Conservation (phyloP, 768 basidiomycete genomes). For the Tricholoma flavovirens region DNA sequence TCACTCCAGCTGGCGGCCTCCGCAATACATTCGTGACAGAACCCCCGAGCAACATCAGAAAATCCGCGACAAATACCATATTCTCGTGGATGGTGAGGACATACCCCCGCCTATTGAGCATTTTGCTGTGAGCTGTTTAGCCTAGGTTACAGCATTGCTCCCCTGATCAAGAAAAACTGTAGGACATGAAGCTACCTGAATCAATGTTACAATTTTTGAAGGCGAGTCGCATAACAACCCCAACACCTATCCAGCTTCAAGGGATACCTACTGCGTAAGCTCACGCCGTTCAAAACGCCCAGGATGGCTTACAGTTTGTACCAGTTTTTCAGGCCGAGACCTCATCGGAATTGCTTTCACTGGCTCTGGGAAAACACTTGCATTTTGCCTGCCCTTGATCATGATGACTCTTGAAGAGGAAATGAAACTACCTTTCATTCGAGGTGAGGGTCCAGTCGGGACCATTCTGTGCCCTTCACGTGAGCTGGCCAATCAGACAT, state of each 20-base stretch:
- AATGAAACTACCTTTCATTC: constrained; percentile 77
- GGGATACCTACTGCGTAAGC: constrained; percentile 92
- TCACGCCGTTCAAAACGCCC: neutral
- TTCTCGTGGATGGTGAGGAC: constrained; percentile 90
- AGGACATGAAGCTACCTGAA: constrained; percentile 99
- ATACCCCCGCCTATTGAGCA: constrained; percentile 90
- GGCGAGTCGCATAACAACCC: constrained; percentile 75
- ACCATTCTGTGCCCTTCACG: constrained; percentile 95
- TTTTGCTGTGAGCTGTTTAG: constrained; percentile 52
- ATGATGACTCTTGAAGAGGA: constrained; percentile 97
- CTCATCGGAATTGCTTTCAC: constrained; percentile 99
- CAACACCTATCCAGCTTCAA: constrained; percentile 96
- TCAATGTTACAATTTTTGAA: constrained; percentile 79
- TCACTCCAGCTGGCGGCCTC: constrained; percentile 74
- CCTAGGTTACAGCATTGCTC: constrained; percentile 5
- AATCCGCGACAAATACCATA: constrained; percentile 87
- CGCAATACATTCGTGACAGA: constrained; percentile 72
- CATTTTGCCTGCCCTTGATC: constrained; percentile 95
- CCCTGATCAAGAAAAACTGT: constrained; percentile 6
- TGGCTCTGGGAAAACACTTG: constrained; percentile 97
- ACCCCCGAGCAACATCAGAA: constrained; percentile 62
- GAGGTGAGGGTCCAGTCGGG: constrained; percentile 96
- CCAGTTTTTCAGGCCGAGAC: constrained; percentile 89
- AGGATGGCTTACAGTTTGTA: constrained; percentile 15
- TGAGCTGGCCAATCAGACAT: constrained; percentile 95